Percentiles rank a stretch among this genome's conserved stretches.
Conservation (phyloP, 169 alveolate genomes). For the Cryptosporidium sp. region DNA sequence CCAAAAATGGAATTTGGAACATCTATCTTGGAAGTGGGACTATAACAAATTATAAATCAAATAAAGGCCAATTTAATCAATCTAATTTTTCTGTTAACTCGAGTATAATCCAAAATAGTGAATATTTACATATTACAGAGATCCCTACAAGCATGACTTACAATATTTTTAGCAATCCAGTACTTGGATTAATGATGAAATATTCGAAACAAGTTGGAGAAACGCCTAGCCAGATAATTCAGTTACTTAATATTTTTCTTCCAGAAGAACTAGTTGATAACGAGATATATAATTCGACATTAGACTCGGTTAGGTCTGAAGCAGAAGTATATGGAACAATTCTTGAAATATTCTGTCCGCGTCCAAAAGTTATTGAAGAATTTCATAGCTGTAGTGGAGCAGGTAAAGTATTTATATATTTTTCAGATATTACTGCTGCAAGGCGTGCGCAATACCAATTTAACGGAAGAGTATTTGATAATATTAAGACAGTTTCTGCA, state of each 20-base stretch:
- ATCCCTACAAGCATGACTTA: slow-evolving; percentile 44
- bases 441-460: slow-evolving; percentile 72
- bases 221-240: slow-evolving; percentile 62
- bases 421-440: slow-evolving; percentile 65
- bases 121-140: slow-evolving; percentile 29
- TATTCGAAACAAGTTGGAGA: slow-evolving; percentile 69
- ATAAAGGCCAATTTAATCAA: background rate
- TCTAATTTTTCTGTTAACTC: slow-evolving; percentile 3
- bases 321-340: slow-evolving; percentile 71
- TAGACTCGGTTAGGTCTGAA: slow-evolving; percentile 50
- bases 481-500: slow-evolving; percentile 50
- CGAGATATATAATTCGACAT: slow-evolving; percentile 21
- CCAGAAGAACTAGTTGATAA: slow-evolving; percentile 67
- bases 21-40: slow-evolving; percentile 33
- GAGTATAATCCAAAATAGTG: slow-evolving; percentile 17
- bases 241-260: slow-evolving; percentile 36
- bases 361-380: slow-evolving; percentile 57
- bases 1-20: slow-evolving; percentile 63
- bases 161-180: slow-evolving; percentile 48
- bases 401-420: slow-evolving; percentile 56
- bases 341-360: slow-evolving; percentile 61
- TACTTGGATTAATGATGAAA: slow-evolving; percentile 35
- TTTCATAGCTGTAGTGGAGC: slow-evolving; percentile 35
- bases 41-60: slow-evolving; percentile 1
- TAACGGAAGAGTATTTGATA: slow-evolving; percentile 69